A percentile compares a stretch with the other conserved stretches of the same genome.
These are phyloP conservation scores for Xanthoconium separans DNA, from an alignment of 1,284 basidiomycete genomes.

Conservation along the genomic window DNA sequence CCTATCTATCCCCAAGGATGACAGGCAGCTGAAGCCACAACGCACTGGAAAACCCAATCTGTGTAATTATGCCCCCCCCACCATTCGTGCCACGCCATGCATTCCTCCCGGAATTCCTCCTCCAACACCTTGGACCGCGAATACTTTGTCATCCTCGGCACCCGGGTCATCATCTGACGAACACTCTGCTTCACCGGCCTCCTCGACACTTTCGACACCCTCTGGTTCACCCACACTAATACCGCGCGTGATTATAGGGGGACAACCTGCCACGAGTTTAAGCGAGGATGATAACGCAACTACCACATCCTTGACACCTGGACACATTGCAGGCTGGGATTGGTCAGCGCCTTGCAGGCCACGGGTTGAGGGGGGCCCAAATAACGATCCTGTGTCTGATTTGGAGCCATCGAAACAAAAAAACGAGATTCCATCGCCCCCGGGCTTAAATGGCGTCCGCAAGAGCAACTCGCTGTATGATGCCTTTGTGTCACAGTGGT, in stretches of 20 bases:
- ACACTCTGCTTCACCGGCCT: conserved; percentile 24
- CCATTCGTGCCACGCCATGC: conserved; percentile 6
- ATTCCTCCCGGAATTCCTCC: neutral
- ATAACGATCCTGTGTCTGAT: neutral
- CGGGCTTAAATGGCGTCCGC: neutral
- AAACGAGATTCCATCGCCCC: neutral
- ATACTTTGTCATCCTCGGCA: neutral
- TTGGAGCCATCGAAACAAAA: neutral
- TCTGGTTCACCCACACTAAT: conserved; percentile 20
- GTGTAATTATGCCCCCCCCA: conserved; percentile 27
- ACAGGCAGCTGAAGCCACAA: neutral
- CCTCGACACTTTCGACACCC: conserved; percentile 30
- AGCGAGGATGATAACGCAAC: neutral
- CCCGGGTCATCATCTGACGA: conserved; percentile 4
- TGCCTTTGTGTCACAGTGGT: conserved; percentile 67
- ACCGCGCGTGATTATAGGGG: conserved; percentile 27
- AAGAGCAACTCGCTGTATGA: conserved; percentile 48
- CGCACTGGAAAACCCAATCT: conserved; percentile 24
- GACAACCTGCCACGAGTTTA: conserved; percentile 19
- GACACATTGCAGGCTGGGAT: conserved; percentile 21
- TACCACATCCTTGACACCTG: neutral
- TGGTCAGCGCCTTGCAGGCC: conserved; percentile 16
- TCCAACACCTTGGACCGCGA: neutral
- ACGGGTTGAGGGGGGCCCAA: neutral
- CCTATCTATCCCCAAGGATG: conserved; percentile 1